A percentile compares a stretch with the other conserved stretches of the same genome.
Evolutionary conservation across 805 yeast genomes (phyloP).

Genomic region (Saccharomycopsis sp.): DNA sequence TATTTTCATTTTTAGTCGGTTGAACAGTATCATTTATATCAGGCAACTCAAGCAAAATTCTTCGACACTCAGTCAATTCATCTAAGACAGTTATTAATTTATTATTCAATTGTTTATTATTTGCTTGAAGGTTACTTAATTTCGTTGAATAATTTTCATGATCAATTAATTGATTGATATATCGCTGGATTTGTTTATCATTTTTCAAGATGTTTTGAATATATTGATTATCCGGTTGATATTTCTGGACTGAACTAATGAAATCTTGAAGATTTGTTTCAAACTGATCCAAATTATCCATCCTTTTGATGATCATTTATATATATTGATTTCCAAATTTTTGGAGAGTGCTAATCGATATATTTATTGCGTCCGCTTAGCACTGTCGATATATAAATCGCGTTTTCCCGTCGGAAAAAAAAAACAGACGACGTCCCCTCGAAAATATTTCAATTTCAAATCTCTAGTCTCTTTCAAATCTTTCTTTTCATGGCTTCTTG

Average conservation of each 20-base stretch:
- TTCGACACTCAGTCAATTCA: conserved; percentile 8
- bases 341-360: no score
- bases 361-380: neutral
- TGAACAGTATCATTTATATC: conserved; percentile 7
- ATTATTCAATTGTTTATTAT: conserved; percentile 2
- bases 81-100: conserved; percentile 4
- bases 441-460: neutral
- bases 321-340: no score
- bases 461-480: no score
- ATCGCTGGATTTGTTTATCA: conserved; percentile 14
- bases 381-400: neutral
- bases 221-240: conserved; percentile 9
- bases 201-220: conserved; percentile 6
- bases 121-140: conserved; percentile 5
- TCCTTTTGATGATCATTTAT: neutral
- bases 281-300: neutral
- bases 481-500: neutral
- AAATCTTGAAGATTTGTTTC: conserved; percentile 13
- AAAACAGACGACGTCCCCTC: neutral
- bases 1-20: neutral
- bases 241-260: conserved; percentile 19
- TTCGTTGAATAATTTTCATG: conserved; percentile 16
- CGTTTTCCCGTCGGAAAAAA: neutral
- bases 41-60: conserved; percentile 13
- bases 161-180: conserved; percentile 10